Base-by-base conservation (phyloP, 768 basidiomycete species). In the Xerocomellus amylosporus region DNA sequence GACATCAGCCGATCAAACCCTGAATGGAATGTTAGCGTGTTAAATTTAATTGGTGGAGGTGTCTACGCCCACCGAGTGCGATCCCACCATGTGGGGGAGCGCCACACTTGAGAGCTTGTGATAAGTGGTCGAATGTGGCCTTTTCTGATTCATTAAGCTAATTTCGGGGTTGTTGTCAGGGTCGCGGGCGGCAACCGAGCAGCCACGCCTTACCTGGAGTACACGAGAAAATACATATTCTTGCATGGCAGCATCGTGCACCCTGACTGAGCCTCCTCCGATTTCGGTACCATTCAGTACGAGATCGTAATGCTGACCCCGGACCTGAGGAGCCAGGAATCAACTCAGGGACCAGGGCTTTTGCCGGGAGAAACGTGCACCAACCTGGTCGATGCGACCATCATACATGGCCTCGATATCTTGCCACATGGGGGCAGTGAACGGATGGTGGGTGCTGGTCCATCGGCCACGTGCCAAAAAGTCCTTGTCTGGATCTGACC, bases 21-120 rank as follows among this genome's bases (percentile, higher is more conserved):
- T 95, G 69, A 20, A 58, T 43, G 43, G 5, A 55, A 44, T 34
- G 33, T 63, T 19, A 53, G n/a, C 33, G 44, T 33, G 42, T 26
- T 46, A 37, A 41, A 33, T 53, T 59, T 45, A 34, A 47, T 57
- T 44, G 33, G 30, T 20, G n/a, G 49, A 61, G 47, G 30, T 47
- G 49, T 46, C 39, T 34, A 41, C 31, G 73, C 77, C 50, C 68
- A 90, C 93, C 94, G 51, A 98, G 77, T 2, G 95, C 95, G 50
- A 97, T 90, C 40, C 95, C 95, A 34, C 90, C 95, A 74, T 98
- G 95, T 60, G 95, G 95, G 22, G 95, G 94, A 15, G 95, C 95
- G 54, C 95, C 95, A 71, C 86, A 92, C 64, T 77, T 77, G 54
- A 98, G 79, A 15, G 95, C 95, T 64, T 93, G 86, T 34, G 96